Evolutionary conservation across 2,329 filamentous ascomycete genomes (phyloP).

Genomic region (Ilyonectria robusta): DNA sequence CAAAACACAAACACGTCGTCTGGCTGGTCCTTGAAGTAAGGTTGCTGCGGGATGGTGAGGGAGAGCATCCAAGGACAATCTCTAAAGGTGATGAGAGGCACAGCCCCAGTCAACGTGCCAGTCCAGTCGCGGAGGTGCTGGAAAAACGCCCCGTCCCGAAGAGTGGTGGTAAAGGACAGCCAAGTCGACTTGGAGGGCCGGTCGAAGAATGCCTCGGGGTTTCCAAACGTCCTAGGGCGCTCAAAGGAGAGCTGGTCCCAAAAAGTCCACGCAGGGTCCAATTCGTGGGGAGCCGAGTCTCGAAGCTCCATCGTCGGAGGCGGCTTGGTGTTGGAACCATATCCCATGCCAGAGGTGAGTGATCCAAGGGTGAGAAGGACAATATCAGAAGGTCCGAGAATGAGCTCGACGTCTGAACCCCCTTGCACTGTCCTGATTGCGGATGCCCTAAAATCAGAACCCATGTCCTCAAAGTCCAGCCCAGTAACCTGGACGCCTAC

Average conservation of each 20-base stretch:
- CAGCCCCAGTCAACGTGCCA: slow-evolving; percentile 39
- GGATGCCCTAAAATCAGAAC: slow-evolving; percentile 37
- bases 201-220: slow-evolving; percentile 47
- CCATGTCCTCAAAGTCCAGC: slow-evolving; percentile 41
- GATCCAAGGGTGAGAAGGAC: slow-evolving; percentile 45
- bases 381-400: slow-evolving; percentile 31
- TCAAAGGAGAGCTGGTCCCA: slow-evolving; percentile 44
- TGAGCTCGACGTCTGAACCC: slow-evolving; percentile 29
- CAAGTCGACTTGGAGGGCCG: slow-evolving; percentile 47
- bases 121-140: slow-evolving; percentile 43
- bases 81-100: slow-evolving; percentile 45
- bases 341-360: slow-evolving; percentile 46
- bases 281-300: slow-evolving; percentile 45
- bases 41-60: slow-evolving; percentile 42
- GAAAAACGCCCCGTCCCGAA: slow-evolving; percentile 42
- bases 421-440: slow-evolving; percentile 41
- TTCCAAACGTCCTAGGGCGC: slow-evolving; percentile 41
- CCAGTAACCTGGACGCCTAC: slow-evolving; percentile 45
- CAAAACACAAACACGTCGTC: slow-evolving; percentile 44
- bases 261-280: slow-evolving; percentile 44
- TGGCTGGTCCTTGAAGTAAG: slow-evolving; percentile 43
- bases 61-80: slow-evolving; percentile 48
- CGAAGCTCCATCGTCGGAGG: slow-evolving; percentile 46
- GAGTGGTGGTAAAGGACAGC: slow-evolving; percentile 45
- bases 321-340: slow-evolving; percentile 40